Evolutionary conservation across 2,329 filamentous ascomycete genomes (phyloP).

Genomic region (Fragosphaeria purpurea): DNA sequence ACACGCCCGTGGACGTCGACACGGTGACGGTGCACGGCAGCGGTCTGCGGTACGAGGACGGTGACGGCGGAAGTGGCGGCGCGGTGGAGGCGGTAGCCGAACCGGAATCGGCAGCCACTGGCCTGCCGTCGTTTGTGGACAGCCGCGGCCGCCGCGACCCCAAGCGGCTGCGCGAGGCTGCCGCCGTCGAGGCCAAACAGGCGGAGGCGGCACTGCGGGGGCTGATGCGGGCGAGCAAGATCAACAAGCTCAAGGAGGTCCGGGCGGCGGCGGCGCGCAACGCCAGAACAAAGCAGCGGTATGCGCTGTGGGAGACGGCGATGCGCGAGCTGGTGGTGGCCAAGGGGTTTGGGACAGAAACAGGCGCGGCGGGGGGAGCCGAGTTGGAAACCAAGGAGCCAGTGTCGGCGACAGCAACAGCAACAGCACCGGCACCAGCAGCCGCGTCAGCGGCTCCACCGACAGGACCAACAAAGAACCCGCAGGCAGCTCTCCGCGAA

Average conservation of each 20-base stretch:
- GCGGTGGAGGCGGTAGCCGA: slow-evolving; percentile 21
- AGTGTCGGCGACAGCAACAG: neutral
- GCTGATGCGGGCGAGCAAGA: slow-evolving; percentile 52
- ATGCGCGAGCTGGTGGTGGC: slow-evolving; percentile 44
- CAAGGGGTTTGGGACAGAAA: neutral
- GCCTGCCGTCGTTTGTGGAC: neutral
- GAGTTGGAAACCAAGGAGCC: neutral
- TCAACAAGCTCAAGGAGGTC: slow-evolving; percentile 55
- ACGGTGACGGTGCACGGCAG: slow-evolving; percentile 19
- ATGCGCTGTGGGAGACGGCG: slow-evolving; percentile 50
- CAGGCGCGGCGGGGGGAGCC: neutral
- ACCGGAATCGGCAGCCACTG: too few species aligned
- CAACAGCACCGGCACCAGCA: too few species aligned
- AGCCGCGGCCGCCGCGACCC: slow-evolving; percentile 34
- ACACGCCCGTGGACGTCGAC: slow-evolving; percentile 38
- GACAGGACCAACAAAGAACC: too few species aligned
- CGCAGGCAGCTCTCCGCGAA: slow-evolving; percentile 18
- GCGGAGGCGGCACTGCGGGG: slow-evolving; percentile 51
- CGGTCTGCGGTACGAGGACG: slow-evolving; percentile 19
- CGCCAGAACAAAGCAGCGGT: slow-evolving; percentile 41
- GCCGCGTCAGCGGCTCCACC: too few species aligned
- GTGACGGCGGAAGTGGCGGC: slow-evolving; percentile 13
- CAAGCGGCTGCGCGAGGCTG: slow-evolving; percentile 49
- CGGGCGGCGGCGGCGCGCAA: slow-evolving; percentile 45
- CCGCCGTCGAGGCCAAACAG: slow-evolving; percentile 49